Conservation (phyloP, 164 flowering plant genomes). For the Stephania japonica region DNA sequence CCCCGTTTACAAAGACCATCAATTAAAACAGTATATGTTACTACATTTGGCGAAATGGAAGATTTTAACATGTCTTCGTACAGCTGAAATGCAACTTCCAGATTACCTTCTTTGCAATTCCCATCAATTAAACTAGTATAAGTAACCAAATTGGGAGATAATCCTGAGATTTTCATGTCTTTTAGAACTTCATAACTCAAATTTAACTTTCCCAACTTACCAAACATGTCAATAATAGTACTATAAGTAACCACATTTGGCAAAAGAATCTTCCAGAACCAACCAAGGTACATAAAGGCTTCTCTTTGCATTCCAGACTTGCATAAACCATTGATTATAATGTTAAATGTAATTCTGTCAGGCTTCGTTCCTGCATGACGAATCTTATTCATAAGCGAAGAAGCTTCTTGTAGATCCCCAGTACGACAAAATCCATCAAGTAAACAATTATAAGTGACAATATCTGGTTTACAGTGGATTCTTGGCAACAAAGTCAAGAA, state of each 20-base stretch:
- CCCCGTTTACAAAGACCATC: constrained; percentile 34
- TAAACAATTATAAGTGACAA: constrained; percentile 24
- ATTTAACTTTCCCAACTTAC: constrained; percentile 27
- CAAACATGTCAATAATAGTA: constrained; percentile 27
- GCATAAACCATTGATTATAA: constrained; percentile 33
- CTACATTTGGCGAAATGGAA: constrained; percentile 22
- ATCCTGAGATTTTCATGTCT: constrained; percentile 21
- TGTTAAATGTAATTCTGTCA: constrained; percentile 30
- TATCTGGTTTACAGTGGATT: constrained; percentile 22
- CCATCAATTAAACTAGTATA: constrained; percentile 40
- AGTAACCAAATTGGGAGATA: constrained; percentile 31
- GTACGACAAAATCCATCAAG: constrained; percentile 25
- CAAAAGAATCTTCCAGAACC: constrained; percentile 31
- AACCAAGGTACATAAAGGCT: constrained; percentile 29
- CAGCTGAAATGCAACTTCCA: constrained; percentile 31
- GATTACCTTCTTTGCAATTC: constrained; percentile 28
- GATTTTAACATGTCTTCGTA: constrained; percentile 23
- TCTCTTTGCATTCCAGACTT: constrained; percentile 25
- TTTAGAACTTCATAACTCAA: constrained; percentile 17
- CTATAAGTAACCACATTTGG: constrained; percentile 35
- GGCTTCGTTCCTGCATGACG: constrained; percentile 17
- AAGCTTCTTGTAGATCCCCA: constrained; percentile 16
- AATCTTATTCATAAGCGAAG: constrained; percentile 14
- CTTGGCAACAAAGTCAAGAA: constrained; percentile 18
- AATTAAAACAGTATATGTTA: constrained; percentile 28